Evolutionary conservation across 129 eudicot genomes (phyloP), one percentile per base, ranked within the genome.

Genomic region (Arctium minus): DNA sequence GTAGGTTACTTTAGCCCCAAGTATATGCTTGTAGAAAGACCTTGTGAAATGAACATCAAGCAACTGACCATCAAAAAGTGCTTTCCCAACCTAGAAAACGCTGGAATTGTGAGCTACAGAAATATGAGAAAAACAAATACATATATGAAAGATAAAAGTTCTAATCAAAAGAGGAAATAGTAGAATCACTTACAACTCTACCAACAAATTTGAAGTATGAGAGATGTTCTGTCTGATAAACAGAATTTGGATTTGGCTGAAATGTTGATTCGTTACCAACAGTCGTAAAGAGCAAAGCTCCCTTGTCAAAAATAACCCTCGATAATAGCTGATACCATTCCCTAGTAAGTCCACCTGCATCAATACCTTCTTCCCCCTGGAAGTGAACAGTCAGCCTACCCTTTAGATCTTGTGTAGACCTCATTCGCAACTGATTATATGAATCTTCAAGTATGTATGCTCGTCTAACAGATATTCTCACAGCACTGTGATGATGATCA

Each of bases 311-410:
- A 81, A 96, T 96, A 38, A 96, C 99, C 86, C 99, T 87, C 1
- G 99, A 96, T 38, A 96, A 73, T 82, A 94, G 81, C 86, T 96
- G 99, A 84, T 96, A 96, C 99, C 99, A 96, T 85, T 96, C 99
- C 87, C 99, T 90, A 11, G 99, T 96, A 75, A 96, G 96, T 35
- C 99, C 99, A 88, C 99, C 99, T 0, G 99, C 99, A 88, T 96
- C 99, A 33, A 96, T 96, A 33, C 99, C 99, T 87, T 96, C 99
- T 81, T 96, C 97, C 44, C 97, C 94, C 80, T 92, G 97, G 73
- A 92, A 92, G 73, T 92, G 97, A 60, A 92, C 94, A 80, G 92
- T 92, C 72, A 92, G 72, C 62, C 97, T 87, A 62, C 97, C 94
- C 81, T 90, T 92, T 74, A 92, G 79, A 79, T 92, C 97, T 82